Percentiles rank a stretch among this genome's conserved stretches.
These are phyloP conservation scores for Barbarea vulgaris DNA, from an alignment of 345 rosid species.

Conservation along the genomic window DNA sequence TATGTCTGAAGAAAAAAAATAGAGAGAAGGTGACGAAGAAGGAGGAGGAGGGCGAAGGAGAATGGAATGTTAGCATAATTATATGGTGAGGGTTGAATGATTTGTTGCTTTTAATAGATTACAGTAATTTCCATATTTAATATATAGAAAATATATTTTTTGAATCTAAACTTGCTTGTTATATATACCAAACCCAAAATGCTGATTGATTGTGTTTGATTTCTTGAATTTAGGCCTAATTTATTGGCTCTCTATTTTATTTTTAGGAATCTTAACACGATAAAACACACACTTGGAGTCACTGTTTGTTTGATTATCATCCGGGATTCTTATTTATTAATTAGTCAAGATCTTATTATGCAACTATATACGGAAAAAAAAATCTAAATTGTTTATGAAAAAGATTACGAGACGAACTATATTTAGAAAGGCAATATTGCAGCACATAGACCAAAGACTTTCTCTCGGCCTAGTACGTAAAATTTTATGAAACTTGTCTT, in stretches of 20 bases:
- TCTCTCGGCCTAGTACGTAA: background rate
- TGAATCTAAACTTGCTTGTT: constrained; percentile 17
- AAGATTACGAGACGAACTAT: constrained; percentile 1
- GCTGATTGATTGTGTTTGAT: constrained; percentile 1
- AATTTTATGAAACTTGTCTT: constrained; percentile 23
- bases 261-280: background rate
- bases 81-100: constrained; percentile 2
- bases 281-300: constrained; percentile 6
- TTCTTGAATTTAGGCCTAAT: background rate
- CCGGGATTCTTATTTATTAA: background rate
- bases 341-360: background rate
- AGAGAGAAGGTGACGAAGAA: background rate
- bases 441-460: constrained; percentile 3
- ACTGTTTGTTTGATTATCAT: constrained; percentile 7
- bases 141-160: constrained; percentile 1
- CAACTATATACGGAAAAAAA: background rate
- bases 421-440: background rate
- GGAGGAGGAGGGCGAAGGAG: background rate
- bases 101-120: background rate
- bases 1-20: background rate
- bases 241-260: constrained; percentile 30
- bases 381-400: background rate
- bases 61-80: constrained; percentile 18
- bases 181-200: constrained; percentile 8
- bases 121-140: constrained; percentile 24